A percentile compares a stretch with the other conserved stretches of the same genome.
Conservation (phyloP, 192 early-diverging fungal genomes). For the Phycomyces blakesleeanus region DNA sequence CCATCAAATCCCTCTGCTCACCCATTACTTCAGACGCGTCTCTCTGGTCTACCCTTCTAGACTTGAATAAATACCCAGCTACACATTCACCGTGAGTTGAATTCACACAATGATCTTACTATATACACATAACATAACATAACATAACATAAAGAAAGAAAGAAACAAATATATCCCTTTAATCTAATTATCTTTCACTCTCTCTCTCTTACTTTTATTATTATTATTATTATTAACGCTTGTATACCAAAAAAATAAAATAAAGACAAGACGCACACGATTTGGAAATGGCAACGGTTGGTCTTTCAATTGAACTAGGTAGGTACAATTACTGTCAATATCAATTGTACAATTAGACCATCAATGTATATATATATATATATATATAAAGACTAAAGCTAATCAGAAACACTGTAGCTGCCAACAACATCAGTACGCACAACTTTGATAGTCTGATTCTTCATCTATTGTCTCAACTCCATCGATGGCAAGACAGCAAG, state of each 20-base stretch:
- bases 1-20: conserved; percentile 19
- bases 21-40: not conserved
- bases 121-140: too few relatives aligned
- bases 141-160: too few relatives aligned
- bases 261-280: conserved; percentile 69
- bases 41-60: conserved; percentile 12
- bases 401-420: too few relatives aligned
- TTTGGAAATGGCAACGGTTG: conserved; percentile 63
- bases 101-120: too few relatives aligned
- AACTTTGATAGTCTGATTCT: conserved; percentile 67
- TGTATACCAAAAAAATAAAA: too few relatives aligned
- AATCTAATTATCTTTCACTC: too few relatives aligned
- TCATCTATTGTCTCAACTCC: conserved; percentile 57
- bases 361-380: too few relatives aligned
- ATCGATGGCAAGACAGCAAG: conserved; percentile 36
- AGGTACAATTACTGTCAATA: conserved; percentile 16
- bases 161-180: too few relatives aligned
- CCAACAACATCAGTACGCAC: conserved; percentile 57
- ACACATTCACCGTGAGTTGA: conserved; percentile 29
- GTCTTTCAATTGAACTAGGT: conserved; percentile 61
- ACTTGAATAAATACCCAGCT: conserved; percentile 18
- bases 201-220: too few relatives aligned
- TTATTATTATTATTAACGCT: too few relatives aligned
- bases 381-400: too few relatives aligned
- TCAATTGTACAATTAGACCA: too few relatives aligned